Percentiles rank a stretch among this genome's conserved stretches.
phyloP scores from a whole-genome alignment of 164 flowering plant species.

The grape (Vitis vinifera) region ASM3070453v1 NC_081823.1:26340501-26341000 shows the following conservation, averaged over 20 bases:
- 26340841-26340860: too few relatives aligned
- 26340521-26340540: background rate
- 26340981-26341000: too few relatives aligned
- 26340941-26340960: too few relatives aligned
- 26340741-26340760: background rate
- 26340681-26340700: slow-evolving; percentile 54
- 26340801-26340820: too few relatives aligned
- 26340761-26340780: background rate
- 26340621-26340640: slow-evolving; percentile 83
- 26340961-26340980: too few relatives aligned
- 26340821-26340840: too few relatives aligned
- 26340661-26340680: slow-evolving; percentile 62
- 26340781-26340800: too few relatives aligned
- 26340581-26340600: background rate
- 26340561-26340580: too few relatives aligned
- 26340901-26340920: too few relatives aligned
- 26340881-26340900: too few relatives aligned
- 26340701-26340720: slow-evolving; percentile 17
- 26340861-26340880: too few relatives aligned
- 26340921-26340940: too few relatives aligned
- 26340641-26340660: slow-evolving; percentile 59
- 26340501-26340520: background rate
- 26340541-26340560: background rate
- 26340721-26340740: background rate
- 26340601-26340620: slow-evolving; percentile 80